A percentile compares a stretch with the other conserved stretches of the same genome.
Conservation (phyloP, 768 basidiomycete species). For the Suillus subluteus region DNA sequence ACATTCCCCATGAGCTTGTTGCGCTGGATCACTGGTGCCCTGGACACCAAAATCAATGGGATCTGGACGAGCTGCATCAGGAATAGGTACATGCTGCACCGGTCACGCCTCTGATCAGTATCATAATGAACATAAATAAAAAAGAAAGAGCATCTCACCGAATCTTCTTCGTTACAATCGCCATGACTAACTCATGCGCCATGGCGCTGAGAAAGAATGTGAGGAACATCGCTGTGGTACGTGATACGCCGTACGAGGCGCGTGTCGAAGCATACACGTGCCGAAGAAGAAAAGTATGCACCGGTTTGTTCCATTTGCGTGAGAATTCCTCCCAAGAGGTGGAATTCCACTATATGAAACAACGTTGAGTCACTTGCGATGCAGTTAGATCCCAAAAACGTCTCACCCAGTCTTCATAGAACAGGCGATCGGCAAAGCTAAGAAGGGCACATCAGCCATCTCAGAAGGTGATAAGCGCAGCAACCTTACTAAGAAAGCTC, state of each 20-base stretch:
- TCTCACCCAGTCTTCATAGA: constrained; percentile 94
- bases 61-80: constrained; percentile 85
- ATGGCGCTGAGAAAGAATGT: constrained; percentile 92
- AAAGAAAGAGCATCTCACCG: constrained; percentile 47
- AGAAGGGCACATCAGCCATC: constrained; percentile 3
- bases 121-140: background rate
- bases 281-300: constrained; percentile 88
- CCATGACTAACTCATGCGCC: constrained; percentile 96
- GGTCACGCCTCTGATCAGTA: background rate
- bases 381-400: background rate
- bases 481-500: constrained; percentile 80
- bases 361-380: constrained; percentile 5
- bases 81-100: constrained; percentile 81
- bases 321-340: constrained; percentile 97
- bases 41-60: constrained; percentile 83
- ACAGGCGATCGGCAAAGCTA: constrained; percentile 96
- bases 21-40: constrained; percentile 73
- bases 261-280: constrained; percentile 96
- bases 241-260: constrained; percentile 72
- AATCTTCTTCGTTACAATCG: constrained; percentile 91
- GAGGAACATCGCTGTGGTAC: constrained; percentile 82
- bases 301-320: constrained; percentile 98
- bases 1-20: constrained; percentile 84
- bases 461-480: background rate
- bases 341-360: constrained; percentile 82